Evolutionary conservation across 495 filamentous ascomycete species (phyloP).

Genomic region (Parmelia sp.): DNA sequence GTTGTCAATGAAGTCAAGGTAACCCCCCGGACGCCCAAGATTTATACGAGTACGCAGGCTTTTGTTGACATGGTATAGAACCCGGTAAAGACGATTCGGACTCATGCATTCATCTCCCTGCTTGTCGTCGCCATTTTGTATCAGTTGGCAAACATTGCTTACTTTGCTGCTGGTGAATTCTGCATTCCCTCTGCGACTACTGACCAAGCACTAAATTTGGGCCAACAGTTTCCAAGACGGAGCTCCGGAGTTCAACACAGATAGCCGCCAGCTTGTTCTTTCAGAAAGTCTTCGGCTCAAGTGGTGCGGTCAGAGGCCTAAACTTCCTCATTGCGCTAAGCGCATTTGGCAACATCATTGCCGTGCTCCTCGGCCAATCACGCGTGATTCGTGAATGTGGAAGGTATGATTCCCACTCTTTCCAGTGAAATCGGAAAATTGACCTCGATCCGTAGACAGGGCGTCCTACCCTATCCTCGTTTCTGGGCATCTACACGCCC

Average conservation of each 20-base stretch:
- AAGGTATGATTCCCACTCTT: constrained; percentile 37
- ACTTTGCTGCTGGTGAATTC: constrained; percentile 44
- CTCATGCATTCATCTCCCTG: constrained; percentile 47
- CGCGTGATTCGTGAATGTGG: background rate
- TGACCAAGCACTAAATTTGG: background rate
- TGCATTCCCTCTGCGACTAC: background rate
- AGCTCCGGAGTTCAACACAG: constrained; percentile 46
- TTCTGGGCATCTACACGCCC: constrained; percentile 61
- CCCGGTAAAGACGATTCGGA: constrained; percentile 50
- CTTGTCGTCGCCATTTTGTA: constrained; percentile 48
- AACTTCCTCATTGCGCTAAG: constrained; percentile 58
- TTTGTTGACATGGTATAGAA: constrained; percentile 30
- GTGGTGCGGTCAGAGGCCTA: constrained; percentile 44
- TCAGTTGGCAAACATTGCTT: constrained; percentile 56
- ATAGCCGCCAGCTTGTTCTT: constrained; percentile 57
- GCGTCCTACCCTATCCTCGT: constrained; percentile 54
- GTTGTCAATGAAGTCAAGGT: constrained; percentile 58
- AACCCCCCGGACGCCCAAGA: too few relatives aligned
- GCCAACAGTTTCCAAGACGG: constrained; percentile 38
- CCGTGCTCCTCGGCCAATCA: constrained; percentile 50
- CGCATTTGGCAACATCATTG: constrained; percentile 58
- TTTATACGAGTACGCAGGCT: background rate
- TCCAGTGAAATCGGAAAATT: constrained; percentile 38
- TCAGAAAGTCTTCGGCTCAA: constrained; percentile 50
- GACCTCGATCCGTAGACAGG: constrained; percentile 43